Evolutionary conservation across 805 yeast genomes (phyloP).

Genomic region (Brettanomyces bruxellensis): DNA sequence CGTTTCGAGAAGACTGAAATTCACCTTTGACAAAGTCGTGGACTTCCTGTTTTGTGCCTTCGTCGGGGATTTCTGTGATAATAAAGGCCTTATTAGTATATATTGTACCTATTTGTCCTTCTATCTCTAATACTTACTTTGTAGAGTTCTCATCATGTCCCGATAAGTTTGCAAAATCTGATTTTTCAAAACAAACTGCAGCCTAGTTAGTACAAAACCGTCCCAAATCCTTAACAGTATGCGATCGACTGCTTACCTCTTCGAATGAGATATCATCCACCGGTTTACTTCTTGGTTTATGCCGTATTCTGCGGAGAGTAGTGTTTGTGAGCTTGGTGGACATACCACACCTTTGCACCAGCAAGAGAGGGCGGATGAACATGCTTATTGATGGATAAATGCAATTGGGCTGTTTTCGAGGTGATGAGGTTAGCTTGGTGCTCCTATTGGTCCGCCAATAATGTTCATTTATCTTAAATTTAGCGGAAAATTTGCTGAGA

Average conservation of each 20-base stretch:
- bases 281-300: constrained; percentile 2
- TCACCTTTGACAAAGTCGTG: constrained; percentile 23
- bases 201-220: not conserved
- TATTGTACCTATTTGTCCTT: too few species aligned
- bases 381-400: too few species aligned
- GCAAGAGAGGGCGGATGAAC: too few species aligned
- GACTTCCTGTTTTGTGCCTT: constrained; percentile 15
- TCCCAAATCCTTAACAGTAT: not conserved
- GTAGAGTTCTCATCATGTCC: constrained; percentile 20
- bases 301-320: not conserved
- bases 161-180: constrained; percentile 24
- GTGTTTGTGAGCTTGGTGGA: constrained; percentile 1
- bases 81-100: not conserved
- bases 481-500: too few species aligned
- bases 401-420: too few species aligned
- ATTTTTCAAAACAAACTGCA: constrained; percentile 20
- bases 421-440: too few species aligned
- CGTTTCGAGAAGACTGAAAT: constrained; percentile 16
- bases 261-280: constrained; percentile 4
- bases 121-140: constrained; percentile 13
- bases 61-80: constrained; percentile 17
- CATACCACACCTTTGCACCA: not conserved
- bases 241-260: constrained; percentile 4
- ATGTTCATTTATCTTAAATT: too few species aligned
- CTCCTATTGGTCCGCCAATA: too few species aligned